A percentile compares a stretch with the other conserved stretches of the same genome.
These are phyloP conservation scores for Astrephomene gubernaculifera DNA, from an alignment of 139 green algal genomes.

Conservation along the genomic window DNA sequence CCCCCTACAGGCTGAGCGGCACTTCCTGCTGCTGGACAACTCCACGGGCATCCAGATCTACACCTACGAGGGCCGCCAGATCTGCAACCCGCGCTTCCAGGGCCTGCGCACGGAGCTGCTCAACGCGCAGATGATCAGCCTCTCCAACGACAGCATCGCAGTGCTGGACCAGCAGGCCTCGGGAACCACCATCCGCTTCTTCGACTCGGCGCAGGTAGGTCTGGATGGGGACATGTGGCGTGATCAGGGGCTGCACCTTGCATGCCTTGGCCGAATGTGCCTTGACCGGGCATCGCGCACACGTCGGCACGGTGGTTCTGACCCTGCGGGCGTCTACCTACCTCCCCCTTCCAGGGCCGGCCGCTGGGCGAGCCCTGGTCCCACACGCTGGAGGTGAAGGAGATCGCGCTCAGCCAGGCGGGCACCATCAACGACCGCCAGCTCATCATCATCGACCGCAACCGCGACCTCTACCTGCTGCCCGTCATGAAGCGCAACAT, in stretches of 20 bases:
- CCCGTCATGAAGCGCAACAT: constrained; percentile 52
- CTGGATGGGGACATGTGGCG: not conserved
- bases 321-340: no score
- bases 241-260: no score
- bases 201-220: constrained; percentile 70
- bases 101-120: constrained; percentile 74
- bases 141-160: constrained; percentile 80
- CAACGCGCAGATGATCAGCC: constrained; percentile 66
- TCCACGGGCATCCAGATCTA: constrained; percentile 73
- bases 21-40: constrained; percentile 75
- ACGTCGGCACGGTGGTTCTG: no score
- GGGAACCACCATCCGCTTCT: constrained; percentile 66
- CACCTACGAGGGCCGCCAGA: constrained; percentile 78
- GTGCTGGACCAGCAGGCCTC: constrained; percentile 63
- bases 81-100: constrained; percentile 78
- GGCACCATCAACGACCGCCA: constrained; percentile 64
- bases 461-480: constrained; percentile 80
- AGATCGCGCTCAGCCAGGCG: constrained; percentile 71
- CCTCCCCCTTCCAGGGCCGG: constrained; percentile 66
- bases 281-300: no score
- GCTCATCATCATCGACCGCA: constrained; percentile 80
- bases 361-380: constrained; percentile 60
- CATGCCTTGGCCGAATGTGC: no score
- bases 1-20: constrained; percentile 58
- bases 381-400: constrained; percentile 69